Evolutionary conservation across 345 rosid species (phyloP), one percentile per base, ranked within the genome.

Genomic region (Rubroshorea leprosula): DNA sequence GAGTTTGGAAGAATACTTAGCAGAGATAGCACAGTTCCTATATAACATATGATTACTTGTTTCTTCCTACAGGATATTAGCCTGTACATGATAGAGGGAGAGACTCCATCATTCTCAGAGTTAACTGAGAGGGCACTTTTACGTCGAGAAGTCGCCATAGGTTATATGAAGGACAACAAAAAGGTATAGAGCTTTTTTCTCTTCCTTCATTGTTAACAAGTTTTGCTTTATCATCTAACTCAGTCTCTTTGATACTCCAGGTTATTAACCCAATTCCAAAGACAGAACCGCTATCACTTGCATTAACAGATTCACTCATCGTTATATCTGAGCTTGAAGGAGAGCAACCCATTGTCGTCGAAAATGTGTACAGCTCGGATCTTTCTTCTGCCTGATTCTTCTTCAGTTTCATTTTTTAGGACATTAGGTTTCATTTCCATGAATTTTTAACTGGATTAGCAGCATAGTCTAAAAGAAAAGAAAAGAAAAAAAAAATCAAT

Each of bases 271-370:
- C 91, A 10, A 57, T 39, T 51, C 80, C 83, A 2, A 93, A 93
- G 76, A 66, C 75, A 6, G 83, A 80, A 64, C 78, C 94, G 18
- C 81, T 87, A 1, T 67, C 72, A 14, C 82, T 93, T 3, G 63
- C 60, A 58, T 26, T 62, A 70, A 74, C 78, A 0, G 99, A 93
- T 72, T 76, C 81, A 1, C 68, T 93, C 49, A 93, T 93, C 6
- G 96, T 93, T 48, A 85, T 89, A 67, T 89, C 99, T 2, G 99
- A 93, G 82, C 87, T 85, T 15, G 91, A 93, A 82, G 96, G 89
- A 65, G 90, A 77, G 48, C 83, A 77, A n/a, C 84, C 92, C 5
- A 71, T 73, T 35, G 55, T 55, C 7, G 39, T 64, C 55, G 54
- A 62, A 54, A 52, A 20, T 10, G 22, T 15, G 29, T 29, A 22